Base-by-base conservation (phyloP, 164 flowering plant genomes). In the Umbellularia californica region DNA sequence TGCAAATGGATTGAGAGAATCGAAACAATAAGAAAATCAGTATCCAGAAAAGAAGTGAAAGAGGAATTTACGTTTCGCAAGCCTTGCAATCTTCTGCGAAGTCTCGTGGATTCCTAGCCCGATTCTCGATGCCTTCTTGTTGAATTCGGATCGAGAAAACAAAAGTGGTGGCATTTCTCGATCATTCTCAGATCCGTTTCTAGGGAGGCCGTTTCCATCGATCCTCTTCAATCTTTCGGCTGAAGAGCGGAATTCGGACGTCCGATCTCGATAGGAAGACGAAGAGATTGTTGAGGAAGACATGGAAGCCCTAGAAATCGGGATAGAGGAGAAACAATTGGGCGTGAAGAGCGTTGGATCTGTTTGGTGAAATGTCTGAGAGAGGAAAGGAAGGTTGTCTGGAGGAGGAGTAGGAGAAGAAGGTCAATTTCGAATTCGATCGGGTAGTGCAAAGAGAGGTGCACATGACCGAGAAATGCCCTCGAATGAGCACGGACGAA, bases 201-300 rank as follows among this genome's bases (percentile, higher is more conserved):
- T 68, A 65, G 78, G 3, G 79, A 20, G 58, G 47, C 47, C 47
- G 47, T 70, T 72, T 23, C 85, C 86, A 62, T 87, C 88, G 77
- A 86, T 78, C 82, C 84, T 91, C 84, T 83, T 84, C 78, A 91
- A 76, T 15, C 89, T 87, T 35, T 86, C 88, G 0, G 88, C 79
- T 47, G 90, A 76, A 1, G 91, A 91, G 51, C 84, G 92, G 74
- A 93, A 93, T 78, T 92, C 98, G 73, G 88, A 78, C 78, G 98
- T 89, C 80, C 95, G 93, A 81, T 93, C 97, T 23, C 92, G 83
- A 80, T 77, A 92, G 58, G 35, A 30, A 5, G 35, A 30, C 2
- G 84, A 69, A 15, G 88, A 86, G 22, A 80, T 81, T 30, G 75
- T 75, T 75, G 82, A 58, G 17, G 85, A 76, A 60, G 85, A 79